Evolutionary conservation across 371 early-diverging fungal species (phyloP), one percentile per base, ranked within the genome.

Genomic region (Apophysomyces elegans): DNA sequence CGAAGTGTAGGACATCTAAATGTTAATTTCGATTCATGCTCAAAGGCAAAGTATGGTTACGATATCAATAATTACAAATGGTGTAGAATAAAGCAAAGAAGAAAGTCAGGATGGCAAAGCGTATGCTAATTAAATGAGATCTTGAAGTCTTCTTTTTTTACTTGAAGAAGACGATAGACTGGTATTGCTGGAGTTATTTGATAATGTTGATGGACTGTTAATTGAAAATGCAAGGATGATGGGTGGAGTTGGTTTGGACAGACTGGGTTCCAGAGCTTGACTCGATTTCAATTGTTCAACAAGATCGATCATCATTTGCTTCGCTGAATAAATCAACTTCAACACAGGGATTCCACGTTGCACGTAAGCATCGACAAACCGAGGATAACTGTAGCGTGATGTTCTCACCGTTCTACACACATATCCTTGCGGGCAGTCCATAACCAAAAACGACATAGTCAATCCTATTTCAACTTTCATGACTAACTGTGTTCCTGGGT

Each of bases 401-500:
- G 44, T 62, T 13, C 47, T 44, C 5, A 44, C 13, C 8, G 37
- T 45, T n/a, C 62, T 62, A 37, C 62, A 62, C 26, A 62, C 47
- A 44, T 62, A 41, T 4, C 62, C 62, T 13, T 21, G 35, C 0
- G 62, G 62, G 11, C 47, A 62, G n/a, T 62, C 47, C 62, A 62
- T 62, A 37, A 62, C 62, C 47, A 46, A 7, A 18, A 62, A 9
- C 1, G 37, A 43, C 4, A 62, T 44, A 2, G 36, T 62, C 1
- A 46, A 26, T 13, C 62, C 62, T 62, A 46, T 35, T 62, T 11
- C 38, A 50, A 26, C 5, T 44, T 16, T 45, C 36, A 61, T 62
- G 12, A 21, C 0, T 12, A 6, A 45, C 46, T 18, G 7, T 45
- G 14, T 62, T 14, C 21, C 0, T 9, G 36, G 1, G 9, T 14